Conservation (phyloP, 768 basidiomycete genomes). For the Pleurotus ostreatus region DNA sequence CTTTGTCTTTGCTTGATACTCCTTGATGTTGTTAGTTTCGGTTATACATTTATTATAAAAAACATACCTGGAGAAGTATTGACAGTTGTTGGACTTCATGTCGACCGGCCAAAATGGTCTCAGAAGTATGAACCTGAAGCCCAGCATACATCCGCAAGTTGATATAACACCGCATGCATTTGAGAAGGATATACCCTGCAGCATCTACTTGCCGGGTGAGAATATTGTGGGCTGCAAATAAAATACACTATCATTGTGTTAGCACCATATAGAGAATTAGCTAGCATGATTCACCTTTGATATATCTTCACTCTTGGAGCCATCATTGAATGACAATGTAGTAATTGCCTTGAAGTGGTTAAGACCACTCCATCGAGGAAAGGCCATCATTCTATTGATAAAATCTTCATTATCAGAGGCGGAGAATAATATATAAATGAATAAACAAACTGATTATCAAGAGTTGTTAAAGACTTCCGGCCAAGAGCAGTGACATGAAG, state of each 20-base stretch:
- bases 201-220: conserved; percentile 8
- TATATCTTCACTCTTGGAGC: conserved; percentile 30
- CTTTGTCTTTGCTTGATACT: conserved; percentile 2
- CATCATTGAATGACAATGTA: conserved; percentile 27
- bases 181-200: conserved; percentile 21
- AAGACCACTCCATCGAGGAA: conserved; percentile 30
- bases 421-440: not conserved
- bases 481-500: conserved; percentile 14
- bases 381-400: conserved; percentile 18
- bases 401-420: not conserved
- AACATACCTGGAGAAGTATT: conserved; percentile 16
- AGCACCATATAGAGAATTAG: not conserved
- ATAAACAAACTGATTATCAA: conserved; percentile 22
- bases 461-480: conserved; percentile 10
- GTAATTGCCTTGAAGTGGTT: conserved; percentile 25
- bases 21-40: not conserved
- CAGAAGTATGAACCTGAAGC: conserved; percentile 26
- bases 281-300: conserved; percentile 21
- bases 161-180: conserved; percentile 24
- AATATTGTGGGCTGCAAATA: conserved; percentile 23
- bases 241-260: conserved; percentile 18
- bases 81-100: conserved; percentile 16
- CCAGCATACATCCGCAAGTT: conserved; percentile 24
- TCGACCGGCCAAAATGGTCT: conserved; percentile 18
- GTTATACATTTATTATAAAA: not conserved